Evolutionary conservation across 352 stramenopile genomes (phyloP).

Genomic region (Globisporangium solare): DNA sequence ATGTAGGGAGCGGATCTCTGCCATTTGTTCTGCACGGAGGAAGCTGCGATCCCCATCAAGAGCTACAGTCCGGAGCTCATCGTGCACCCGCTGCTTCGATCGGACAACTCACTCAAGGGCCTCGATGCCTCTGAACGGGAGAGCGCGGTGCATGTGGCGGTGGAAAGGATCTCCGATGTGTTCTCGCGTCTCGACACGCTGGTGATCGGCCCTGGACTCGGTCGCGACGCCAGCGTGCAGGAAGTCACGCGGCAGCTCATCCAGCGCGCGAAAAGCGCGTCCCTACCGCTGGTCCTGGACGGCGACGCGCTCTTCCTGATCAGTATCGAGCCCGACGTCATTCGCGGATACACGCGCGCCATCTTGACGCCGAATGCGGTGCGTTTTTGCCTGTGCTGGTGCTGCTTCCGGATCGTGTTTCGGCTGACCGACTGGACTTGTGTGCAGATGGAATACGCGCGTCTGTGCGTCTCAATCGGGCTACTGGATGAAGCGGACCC

Average conservation of each 20-base stretch:
- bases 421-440: neutral
- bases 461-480: constrained; percentile 48
- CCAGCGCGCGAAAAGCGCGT: constrained; percentile 40
- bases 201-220: constrained; percentile 93
- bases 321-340: constrained; percentile 58
- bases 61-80: constrained; percentile 97
- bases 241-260: constrained; percentile 73
- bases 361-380: constrained; percentile 94
- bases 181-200: constrained; percentile 67
- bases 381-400: constrained; percentile 4
- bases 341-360: constrained; percentile 62
- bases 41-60: constrained; percentile 96
- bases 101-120: constrained; percentile 27
- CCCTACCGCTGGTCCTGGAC: constrained; percentile 92
- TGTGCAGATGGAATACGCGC: constrained; percentile 80
- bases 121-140: constrained; percentile 10
- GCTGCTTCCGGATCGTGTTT: neutral
- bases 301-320: constrained; percentile 93
- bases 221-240: constrained; percentile 87
- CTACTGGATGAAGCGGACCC: constrained; percentile 47
- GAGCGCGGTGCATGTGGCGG: constrained; percentile 21
- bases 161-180: constrained; percentile 48
- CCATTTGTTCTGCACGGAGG: constrained; percentile 93
- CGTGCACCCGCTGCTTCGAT: constrained; percentile 83
- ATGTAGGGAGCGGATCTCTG: constrained; percentile 91